These are phyloP conservation scores for Aspergillus calidoustus DNA, from an alignment of 2,329 filamentous ascomycete genomes.

Conservation along the genomic window DNA sequence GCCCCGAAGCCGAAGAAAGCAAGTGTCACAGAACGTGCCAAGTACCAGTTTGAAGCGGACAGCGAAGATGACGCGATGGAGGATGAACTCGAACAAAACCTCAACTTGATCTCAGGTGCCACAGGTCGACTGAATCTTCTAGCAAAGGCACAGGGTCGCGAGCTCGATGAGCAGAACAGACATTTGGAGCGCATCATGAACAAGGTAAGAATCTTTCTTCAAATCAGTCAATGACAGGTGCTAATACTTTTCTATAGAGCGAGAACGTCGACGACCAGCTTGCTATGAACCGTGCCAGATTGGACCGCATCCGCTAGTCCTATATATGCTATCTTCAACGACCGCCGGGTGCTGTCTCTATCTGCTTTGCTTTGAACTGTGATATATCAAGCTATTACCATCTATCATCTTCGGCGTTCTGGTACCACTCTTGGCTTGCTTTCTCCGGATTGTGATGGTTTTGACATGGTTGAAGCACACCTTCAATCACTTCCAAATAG, in stretches of 20 bases:
- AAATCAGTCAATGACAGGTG: neutral
- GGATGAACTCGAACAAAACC: conserved; percentile 70
- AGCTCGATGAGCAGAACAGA: conserved; percentile 77
- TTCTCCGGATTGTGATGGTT: neutral
- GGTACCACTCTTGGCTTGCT: conserved; percentile 16
- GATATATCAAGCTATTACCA: conserved; percentile 2
- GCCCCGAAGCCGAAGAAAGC: conserved; percentile 55
- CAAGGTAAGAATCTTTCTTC: conserved; percentile 64
- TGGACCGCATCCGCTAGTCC: conserved; percentile 61
- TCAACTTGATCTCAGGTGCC: conserved; percentile 63
- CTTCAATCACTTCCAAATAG: conserved; percentile 10
- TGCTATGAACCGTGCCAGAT: conserved; percentile 73
- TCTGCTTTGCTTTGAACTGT: conserved; percentile 20
- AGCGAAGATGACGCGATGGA: conserved; percentile 72
- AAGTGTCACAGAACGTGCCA: conserved; percentile 66
- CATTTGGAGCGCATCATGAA: conserved; percentile 75
- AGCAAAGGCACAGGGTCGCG: conserved; percentile 73
- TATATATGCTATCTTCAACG: conserved; percentile 10
- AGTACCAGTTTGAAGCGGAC: conserved; percentile 80
- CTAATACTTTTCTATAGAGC: conserved; percentile 59
- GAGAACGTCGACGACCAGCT: conserved; percentile 83
- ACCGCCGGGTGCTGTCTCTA: conserved; percentile 37
- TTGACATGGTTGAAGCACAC: neutral
- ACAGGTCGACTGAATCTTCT: conserved; percentile 74
- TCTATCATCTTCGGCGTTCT: conserved; percentile 31